phyloP scores from a whole-genome alignment of 208 protist genomes.

The Acanthamoeba healyi region DNA sequence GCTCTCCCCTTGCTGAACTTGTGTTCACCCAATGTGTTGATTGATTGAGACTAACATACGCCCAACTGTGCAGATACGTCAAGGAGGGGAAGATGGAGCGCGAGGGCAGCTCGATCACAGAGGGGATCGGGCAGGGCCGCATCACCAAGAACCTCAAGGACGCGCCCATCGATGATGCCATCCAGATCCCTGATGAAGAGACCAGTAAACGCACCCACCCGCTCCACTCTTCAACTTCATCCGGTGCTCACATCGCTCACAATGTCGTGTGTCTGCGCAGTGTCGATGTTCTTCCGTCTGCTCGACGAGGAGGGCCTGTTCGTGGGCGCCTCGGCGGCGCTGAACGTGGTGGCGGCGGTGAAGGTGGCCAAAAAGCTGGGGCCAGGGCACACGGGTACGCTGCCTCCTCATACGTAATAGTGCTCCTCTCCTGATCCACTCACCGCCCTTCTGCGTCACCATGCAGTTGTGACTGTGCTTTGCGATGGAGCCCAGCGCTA shows the following conservation, averaged over 20 bases:
- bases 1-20: not conserved
- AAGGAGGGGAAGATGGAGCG: slow-evolving; percentile 60
- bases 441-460: not conserved
- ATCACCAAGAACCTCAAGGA: slow-evolving; percentile 86
- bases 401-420: not conserved
- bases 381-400: slow-evolving; percentile 53
- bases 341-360: slow-evolving; percentile 84
- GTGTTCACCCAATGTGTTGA: not conserved
- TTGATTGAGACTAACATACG: not conserved
- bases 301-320: slow-evolving; percentile 85
- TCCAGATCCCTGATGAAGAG: slow-evolving; percentile 77
- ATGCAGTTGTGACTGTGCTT: slow-evolving; percentile 81
- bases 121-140: slow-evolving; percentile 87
- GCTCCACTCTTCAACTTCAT: not conserved
- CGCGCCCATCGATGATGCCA: slow-evolving; percentile 76
- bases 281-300: slow-evolving; percentile 76
- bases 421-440: not conserved
- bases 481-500: slow-evolving; percentile 83
- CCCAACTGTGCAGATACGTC: slow-evolving; percentile 24
- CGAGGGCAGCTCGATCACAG: slow-evolving; percentile 75
- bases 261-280: not conserved
- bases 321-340: slow-evolving; percentile 82
- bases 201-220: slow-evolving; percentile 57
- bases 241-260: not conserved
- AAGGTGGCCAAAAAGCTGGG: slow-evolving; percentile 76